These are phyloP conservation scores for Plasmodium blacklocki DNA, from an alignment of 169 alveolate species.

Conservation along the genomic window DNA sequence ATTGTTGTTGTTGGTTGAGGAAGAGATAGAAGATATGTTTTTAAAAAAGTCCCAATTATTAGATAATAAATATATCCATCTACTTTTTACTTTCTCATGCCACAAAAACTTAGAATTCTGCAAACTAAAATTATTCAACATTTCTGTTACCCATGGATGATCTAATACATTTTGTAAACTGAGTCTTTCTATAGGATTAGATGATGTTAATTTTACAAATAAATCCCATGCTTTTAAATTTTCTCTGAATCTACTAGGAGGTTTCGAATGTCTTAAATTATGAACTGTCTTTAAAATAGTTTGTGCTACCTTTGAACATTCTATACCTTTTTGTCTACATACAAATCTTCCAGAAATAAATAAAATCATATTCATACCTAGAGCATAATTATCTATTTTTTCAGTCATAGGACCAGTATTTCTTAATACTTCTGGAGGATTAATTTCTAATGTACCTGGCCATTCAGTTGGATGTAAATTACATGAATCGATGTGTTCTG, in stretches of 20 bases:
- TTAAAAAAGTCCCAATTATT: constrained; percentile 73
- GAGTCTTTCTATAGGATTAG: constrained; percentile 84
- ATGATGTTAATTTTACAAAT: constrained; percentile 87
- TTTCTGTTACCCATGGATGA: constrained; percentile 84
- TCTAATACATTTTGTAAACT: constrained; percentile 82
- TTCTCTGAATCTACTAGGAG: constrained; percentile 80
- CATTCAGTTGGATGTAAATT: constrained; percentile 84
- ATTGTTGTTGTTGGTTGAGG: too few species aligned
- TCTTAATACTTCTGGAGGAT: constrained; percentile 88
- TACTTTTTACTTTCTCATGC: constrained; percentile 68
- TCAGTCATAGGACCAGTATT: constrained; percentile 88
- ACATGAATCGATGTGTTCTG: constrained; percentile 82
- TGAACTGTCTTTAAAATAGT: constrained; percentile 82
- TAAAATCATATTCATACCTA: constrained; percentile 86
- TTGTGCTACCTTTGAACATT: constrained; percentile 87
- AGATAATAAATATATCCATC: constrained; percentile 65
- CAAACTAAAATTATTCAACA: constrained; percentile 66
- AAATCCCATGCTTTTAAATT: constrained; percentile 85
- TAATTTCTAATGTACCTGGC: constrained; percentile 90
- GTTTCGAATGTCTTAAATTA: constrained; percentile 80
- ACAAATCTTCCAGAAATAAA: constrained; percentile 87
- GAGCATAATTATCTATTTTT: constrained; percentile 87
- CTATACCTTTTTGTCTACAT: constrained; percentile 88
- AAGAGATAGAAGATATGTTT: constrained; percentile 51
- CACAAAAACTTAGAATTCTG: constrained; percentile 58